Base-by-base conservation (phyloP, 805 yeast genomes). In the Spathaspora hagerdaliae region DNA sequence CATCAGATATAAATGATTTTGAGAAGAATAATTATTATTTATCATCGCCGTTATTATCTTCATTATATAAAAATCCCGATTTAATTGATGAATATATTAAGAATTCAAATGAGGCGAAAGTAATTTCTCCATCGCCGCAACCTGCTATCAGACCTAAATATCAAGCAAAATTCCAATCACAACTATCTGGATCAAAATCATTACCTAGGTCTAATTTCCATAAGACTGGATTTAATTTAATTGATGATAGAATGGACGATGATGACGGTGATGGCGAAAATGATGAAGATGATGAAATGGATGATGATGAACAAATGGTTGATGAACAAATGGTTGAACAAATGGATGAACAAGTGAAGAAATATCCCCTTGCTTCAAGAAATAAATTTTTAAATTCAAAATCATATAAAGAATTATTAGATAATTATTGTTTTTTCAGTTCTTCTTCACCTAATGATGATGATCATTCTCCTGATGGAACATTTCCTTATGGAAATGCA, bases 391-490 rank as follows among this genome's bases (percentile, higher is more conserved):
- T 46, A 29, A 43, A 42, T 52, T 74, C 84, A 5, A 72, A 75
- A 52, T 67, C 81, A 1, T 82, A 82, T 54, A 74, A 77, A 51
- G 79, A 81, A 47, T 60, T 82, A 15, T 60, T 83, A 42, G 81
- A 81, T 41, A 74, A 77, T 27, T 83, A 79, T 54, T 83, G 88
- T 52, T 83, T 83, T 53, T 82, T 77, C 37, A 29, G 12, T 29
- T 51, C 53, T 45, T 54, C 65, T 9, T 41, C 61, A 3, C 39
- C 50, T n/a, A 48, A 47, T 7, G 54, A 51, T 32, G 52, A 55
- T 15, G 49, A 52, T 19, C 57, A 42, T 9, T 19, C 39, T 15
- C 15, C 47, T 13, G 49, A 43, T 11, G 12, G 49, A 10, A 26
- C 14, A 31, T 27, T 38, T 27, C 41, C 41, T 14, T 5, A 35